Base-by-base conservation (phyloP, 306 rosid species). In the Purshia tridentata region DNA sequence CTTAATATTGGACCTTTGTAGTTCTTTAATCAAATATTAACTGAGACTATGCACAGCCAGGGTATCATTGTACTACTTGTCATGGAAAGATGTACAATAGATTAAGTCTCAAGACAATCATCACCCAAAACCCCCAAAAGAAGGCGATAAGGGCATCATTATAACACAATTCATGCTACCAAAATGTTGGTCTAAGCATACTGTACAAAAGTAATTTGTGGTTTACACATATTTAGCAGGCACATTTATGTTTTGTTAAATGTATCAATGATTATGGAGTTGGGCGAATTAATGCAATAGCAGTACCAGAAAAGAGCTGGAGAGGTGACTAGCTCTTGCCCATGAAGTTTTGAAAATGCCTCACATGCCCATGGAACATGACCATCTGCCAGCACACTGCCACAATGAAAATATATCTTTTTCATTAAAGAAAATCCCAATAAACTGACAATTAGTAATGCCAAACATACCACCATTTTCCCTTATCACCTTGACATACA, bases 291-390 rank as follows among this genome's bases (percentile, higher is more conserved):
- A 11, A 65, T 54, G 80, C 56, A 74, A 69, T 29, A 50, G 14
- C 1, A 18, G 51, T 90, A 94, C 99, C 99, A 94, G 77, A 89
- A 90, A 73, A 91, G 89, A 47, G 95, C 52, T 18, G 82, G 84
- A 63, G 95, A 88, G 39, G 89, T 71, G 85, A 84, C 61, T 67
- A 94, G 90, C 80, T 87, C 89, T 75, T 80, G 84, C 55, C 87
- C 91, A 66, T 90, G 89, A 85, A 85, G 95, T 79, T 86, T 91
- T 39, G 99, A 91, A 78, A 94, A 94, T 63, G 97, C 99, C 81
- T 94, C 99, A 57, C 97, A 94, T 12, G 97, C 99, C 99, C 99
- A 94, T 7, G 96, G 84, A 75, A 91, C 88, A 70, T 94, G 99
- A 74, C 97, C 99, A 77, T 94, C 99, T 12, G 99, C 99, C 68